A percentile compares a stretch with the other conserved stretches of the same genome.
Evolutionary conservation across 768 basidiomycete species (phyloP).

Genomic region (Podaxis mareebaensis): DNA sequence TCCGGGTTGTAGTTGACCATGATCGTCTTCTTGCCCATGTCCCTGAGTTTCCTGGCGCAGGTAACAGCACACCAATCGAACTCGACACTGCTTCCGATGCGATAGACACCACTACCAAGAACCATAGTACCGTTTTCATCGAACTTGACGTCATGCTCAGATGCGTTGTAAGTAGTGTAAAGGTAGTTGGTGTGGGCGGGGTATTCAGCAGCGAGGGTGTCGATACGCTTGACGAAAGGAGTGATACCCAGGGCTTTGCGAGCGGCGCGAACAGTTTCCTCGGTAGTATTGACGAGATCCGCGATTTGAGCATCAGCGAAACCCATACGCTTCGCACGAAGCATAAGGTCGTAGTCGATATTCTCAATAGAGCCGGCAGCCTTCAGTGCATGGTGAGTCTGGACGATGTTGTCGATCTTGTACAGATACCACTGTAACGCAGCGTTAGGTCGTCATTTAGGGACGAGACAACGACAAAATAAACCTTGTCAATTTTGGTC

Average conservation of each 20-base stretch:
- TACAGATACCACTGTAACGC: slow-evolving; percentile 86
- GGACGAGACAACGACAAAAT: slow-evolving; percentile 11
- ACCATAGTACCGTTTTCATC: slow-evolving; percentile 99
- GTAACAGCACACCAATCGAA: slow-evolving; percentile 99
- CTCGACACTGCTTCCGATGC: slow-evolving; percentile 97
- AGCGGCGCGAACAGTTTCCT: slow-evolving; percentile 77
- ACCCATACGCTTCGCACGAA: slow-evolving; percentile 89
- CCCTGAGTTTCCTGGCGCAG: slow-evolving; percentile 87
- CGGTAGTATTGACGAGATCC: slow-evolving; percentile 70
- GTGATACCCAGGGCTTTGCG: slow-evolving; percentile 88
- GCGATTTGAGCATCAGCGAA: slow-evolving; percentile 95
- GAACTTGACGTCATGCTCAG: slow-evolving; percentile 93
- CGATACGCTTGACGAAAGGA: slow-evolving; percentile 98
- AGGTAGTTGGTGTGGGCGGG: slow-evolving; percentile 99
- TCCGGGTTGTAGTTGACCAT: slow-evolving; percentile 99
- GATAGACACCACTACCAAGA: slow-evolving; percentile 95
- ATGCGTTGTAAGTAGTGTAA: slow-evolving; percentile 98
- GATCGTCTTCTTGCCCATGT: slow-evolving; percentile 92
- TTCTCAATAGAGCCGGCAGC: slow-evolving; percentile 67
- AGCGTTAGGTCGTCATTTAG: slow-evolving; percentile 3
- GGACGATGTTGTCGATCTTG: slow-evolving; percentile 98
- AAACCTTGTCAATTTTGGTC: slow-evolving; percentile 96
- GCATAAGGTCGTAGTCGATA: slow-evolving; percentile 76
- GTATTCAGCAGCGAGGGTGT: slow-evolving; percentile 98
- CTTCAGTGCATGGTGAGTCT: slow-evolving; percentile 77